Conservation (phyloP, 2,329 filamentous ascomycete species). For the Microthyrium microscopicum region DNA sequence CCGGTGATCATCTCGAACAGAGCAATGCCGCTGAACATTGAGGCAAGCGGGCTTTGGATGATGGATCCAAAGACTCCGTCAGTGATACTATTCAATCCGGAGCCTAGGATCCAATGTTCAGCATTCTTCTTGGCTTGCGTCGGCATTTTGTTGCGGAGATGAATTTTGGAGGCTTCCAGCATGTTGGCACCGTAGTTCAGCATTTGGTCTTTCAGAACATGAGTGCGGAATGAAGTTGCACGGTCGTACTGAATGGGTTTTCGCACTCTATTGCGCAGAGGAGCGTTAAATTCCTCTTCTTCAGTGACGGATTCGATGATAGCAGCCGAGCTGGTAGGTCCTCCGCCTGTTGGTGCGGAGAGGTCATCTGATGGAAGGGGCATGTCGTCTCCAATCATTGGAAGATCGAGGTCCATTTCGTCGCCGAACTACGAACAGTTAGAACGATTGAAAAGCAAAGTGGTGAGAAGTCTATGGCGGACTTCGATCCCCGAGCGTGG, state of each 20-base stretch:
- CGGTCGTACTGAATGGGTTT: conserved; percentile 31
- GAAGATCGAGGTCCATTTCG: too few species aligned
- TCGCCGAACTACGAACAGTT: too few species aligned
- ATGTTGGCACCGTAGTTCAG: conserved; percentile 45
- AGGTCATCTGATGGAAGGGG: too few species aligned
- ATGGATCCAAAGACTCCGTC: conserved; percentile 24
- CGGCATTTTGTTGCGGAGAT: conserved; percentile 23
- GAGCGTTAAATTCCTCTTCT: neutral
- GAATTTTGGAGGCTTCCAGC: conserved; percentile 27
- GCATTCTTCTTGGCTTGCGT: conserved; percentile 46
- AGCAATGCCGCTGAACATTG: conserved; percentile 39
- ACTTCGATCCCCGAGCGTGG: too few species aligned
- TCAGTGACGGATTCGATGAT: too few species aligned
- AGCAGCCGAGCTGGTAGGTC: too few species aligned
- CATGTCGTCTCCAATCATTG: too few species aligned
- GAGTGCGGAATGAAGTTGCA: conserved; percentile 35
- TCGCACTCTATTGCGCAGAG: conserved; percentile 12
- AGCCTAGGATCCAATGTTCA: conserved; percentile 40
- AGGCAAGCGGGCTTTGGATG: conserved; percentile 32
- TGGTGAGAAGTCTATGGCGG: too few species aligned
- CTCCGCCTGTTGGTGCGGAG: too few species aligned
- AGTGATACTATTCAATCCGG: conserved; percentile 39
- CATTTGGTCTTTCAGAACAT: conserved; percentile 39
- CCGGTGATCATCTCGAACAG: conserved; percentile 34
- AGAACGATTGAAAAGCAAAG: too few species aligned